Base-by-base conservation (phyloP, 2,329 filamentous ascomycete genomes). In the Penicillium sp. region DNA sequence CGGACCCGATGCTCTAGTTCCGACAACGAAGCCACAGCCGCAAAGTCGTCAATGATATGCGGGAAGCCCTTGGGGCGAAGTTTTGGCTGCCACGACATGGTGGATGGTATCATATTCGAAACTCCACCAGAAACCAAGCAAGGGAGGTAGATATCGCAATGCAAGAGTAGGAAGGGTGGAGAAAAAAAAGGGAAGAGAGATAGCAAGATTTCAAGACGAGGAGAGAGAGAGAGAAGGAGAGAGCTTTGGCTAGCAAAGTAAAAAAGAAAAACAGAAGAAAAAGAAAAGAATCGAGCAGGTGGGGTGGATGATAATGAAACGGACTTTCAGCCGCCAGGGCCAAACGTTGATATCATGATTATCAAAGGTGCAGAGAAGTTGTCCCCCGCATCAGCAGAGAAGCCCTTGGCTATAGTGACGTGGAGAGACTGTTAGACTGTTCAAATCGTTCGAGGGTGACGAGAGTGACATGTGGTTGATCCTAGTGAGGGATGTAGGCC, bases 61-160 rank as follows among this genome's bases (percentile, higher is more conserved):
- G 73, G 65, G 43, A 70, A 69, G 49, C 73, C 75, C 61, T 77
- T 78, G 23, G 73, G 75, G 57, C 71, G 72, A 54, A 76, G 64
- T 60, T 73, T 75, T 19, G 72, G 73, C 63, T 75, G 74, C 59
- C 69, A 69, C 37, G 70, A 71, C 72, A 84, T 85, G 40, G 40
- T 57, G 35, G 40, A 47, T 42, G 40, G 52, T 25, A 47, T 46
- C 41, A 61, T 53, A 29, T 40, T 49, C 25, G 15, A 47, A 56
- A 45, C 23, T 37, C 27, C 50, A 52, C 51, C 10, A 37, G 40
- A 21, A 31, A 21, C 12, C 41, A 47, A 33, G 43, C 50, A 55
- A 59, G 31, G 19, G 47, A 50, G 52, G 40, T 49, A 35, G 19
- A 49, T 45, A 41, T 45, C 33, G 41, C 42, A 54, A 38, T 45